These are phyloP conservation scores for Mortierella sp. DNA, from an alignment of 371 early-diverging fungal species.

Conservation along the genomic window DNA sequence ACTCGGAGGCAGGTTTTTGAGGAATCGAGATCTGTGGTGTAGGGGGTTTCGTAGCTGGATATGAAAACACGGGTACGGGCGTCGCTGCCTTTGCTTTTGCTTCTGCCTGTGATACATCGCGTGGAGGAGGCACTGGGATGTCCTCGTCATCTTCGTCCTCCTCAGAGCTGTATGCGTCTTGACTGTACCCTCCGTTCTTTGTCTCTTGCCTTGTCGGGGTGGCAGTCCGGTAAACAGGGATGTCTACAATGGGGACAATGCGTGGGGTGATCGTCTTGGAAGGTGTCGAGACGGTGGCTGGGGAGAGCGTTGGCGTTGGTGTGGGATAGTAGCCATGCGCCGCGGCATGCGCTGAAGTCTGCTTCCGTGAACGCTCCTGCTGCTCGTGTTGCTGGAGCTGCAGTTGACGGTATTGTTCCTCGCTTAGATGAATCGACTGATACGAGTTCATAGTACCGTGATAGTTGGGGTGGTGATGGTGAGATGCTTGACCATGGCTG, in stretches of 20 bases:
- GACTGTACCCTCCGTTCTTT: slow-evolving; percentile 2
- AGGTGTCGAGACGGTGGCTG: background rate
- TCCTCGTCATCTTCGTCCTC: slow-evolving; percentile 26
- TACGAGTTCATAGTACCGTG: background rate
- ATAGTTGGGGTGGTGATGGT: background rate
- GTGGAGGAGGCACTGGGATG: slow-evolving; percentile 38
- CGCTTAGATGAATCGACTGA: background rate
- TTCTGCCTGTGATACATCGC: slow-evolving; percentile 15
- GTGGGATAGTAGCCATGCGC: slow-evolving; percentile 34
- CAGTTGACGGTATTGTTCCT: slow-evolving; percentile 1
- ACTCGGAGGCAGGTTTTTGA: background rate
- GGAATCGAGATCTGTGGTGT: slow-evolving; percentile 4
- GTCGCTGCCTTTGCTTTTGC: slow-evolving; percentile 1
- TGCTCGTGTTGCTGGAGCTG: slow-evolving; percentile 31
- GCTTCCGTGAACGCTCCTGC: slow-evolving; percentile 29
- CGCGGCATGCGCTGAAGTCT: slow-evolving; percentile 32
- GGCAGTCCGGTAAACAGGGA: slow-evolving; percentile 33
- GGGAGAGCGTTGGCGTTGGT: background rate
- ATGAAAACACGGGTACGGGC: background rate
- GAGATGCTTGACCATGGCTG: too few relatives aligned
- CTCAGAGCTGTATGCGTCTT: background rate
- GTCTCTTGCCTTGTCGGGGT: slow-evolving; percentile 39
- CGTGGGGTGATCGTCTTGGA: slow-evolving; percentile 41
- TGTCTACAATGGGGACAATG: slow-evolving; percentile 39
- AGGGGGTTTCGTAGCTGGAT: background rate